Evolutionary conservation across 306 rosid species (phyloP).

Genomic region (Cucurbita pepo): DNA sequence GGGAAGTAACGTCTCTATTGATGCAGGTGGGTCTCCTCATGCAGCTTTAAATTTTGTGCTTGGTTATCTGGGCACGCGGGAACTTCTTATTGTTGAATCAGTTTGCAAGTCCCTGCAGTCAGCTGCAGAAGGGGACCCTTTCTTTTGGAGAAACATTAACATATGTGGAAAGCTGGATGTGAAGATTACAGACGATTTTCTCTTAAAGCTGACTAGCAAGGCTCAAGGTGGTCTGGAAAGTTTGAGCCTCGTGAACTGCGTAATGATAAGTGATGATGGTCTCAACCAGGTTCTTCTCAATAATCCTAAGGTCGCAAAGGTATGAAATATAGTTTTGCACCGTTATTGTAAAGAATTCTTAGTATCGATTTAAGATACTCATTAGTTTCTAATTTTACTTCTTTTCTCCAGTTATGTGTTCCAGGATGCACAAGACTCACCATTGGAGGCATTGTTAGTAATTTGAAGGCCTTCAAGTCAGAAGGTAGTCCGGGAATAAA

Average conservation of each 20-base stretch:
- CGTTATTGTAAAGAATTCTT: neutral
- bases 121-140: constrained; percentile 30
- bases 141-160: constrained; percentile 43
- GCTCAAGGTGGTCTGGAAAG: constrained; percentile 49
- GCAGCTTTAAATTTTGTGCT: constrained; percentile 40
- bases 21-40: constrained; percentile 31
- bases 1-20: neutral
- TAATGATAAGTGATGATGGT: constrained; percentile 36
- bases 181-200: constrained; percentile 29
- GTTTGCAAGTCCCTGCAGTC: constrained; percentile 44
- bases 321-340: constrained; percentile 12
- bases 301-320: constrained; percentile 45
- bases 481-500: constrained; percentile 39
- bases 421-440: constrained; percentile 89
- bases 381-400: neutral
- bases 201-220: constrained; percentile 36
- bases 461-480: constrained; percentile 48
- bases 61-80: constrained; percentile 35
- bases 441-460: constrained; percentile 53
- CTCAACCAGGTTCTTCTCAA: constrained; percentile 29
- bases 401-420: constrained; percentile 52
- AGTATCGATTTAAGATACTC: neutral
- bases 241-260: constrained; percentile 36
- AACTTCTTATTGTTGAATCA: constrained; percentile 42
- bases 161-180: constrained; percentile 29